Evolutionary conservation across 78 protist species (phyloP), one percentile per base, ranked within the genome.

Genomic region (Protostelium mycophagum): DNA sequence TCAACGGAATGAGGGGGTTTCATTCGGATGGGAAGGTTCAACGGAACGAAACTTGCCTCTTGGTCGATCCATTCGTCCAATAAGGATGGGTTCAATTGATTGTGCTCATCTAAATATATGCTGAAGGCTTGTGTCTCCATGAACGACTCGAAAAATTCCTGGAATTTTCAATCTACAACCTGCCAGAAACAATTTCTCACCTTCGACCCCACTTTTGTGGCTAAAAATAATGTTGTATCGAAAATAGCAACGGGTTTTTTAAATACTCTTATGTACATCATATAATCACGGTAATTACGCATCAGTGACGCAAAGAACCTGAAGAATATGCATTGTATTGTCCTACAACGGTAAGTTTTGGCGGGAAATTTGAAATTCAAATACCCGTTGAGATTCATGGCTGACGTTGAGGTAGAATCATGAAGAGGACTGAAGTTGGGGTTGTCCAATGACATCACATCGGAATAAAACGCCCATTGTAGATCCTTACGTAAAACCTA

Each of bases 211-310:
- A 16, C 73, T 51, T 51, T 51, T 16, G 73, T 51, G 73, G 73
- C 73, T 16, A 51, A 51, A 16, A 51, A 51, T 51, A 5, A 16
- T 25, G 31, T 73, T 34, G 88, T 93, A 38, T 93, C 88, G 31
- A 93, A 93, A 25, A 93, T 37, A 5, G 95, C 83, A n/a, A 93
- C 83, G 0, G 95, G 95, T 38, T 93, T 91, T 0, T 90, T 91
- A 86, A 93, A 93, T 10, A 93, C 95, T 28, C 95, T 34, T 0
- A 93, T 38, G 90, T 93, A 93, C 38, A 88, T 88, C 31, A 86
- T 83, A 63, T 86, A 39, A 34, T 87, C 85, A 37, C 95, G 84
- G 63, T 93, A 93, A 34, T 93, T 91, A 23, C 34, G 39, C 23
- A 93, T n/a, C 38, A 93, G n/a, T n/a, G 73, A 83, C 39, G 93